Base-by-base conservation (phyloP, 2,329 filamentous ascomycete genomes). In the Hymenoscyphus scutula region DNA sequence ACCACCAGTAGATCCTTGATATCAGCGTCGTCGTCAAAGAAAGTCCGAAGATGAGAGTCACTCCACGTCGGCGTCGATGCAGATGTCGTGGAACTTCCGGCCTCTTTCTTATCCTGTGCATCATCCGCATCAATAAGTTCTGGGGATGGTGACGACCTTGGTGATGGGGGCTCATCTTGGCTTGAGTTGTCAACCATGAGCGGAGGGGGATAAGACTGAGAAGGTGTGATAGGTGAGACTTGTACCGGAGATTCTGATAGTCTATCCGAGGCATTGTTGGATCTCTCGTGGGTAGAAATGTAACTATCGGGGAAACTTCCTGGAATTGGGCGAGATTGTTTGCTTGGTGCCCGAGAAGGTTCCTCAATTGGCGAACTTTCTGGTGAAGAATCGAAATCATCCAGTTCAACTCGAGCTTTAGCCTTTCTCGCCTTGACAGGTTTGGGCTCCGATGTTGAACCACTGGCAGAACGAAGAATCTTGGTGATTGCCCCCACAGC, bases 1-100 rank as follows among this genome's bases (percentile, higher is more conserved):
- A 99, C 90, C 41, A 93, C 84, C 58, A 98, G 82, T 74, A 98
- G 84, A 74, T 99, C 94, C 58, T 91, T 86, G 68, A 99, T 92
- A 66, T 97, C 92, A 37, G 88, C 88, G 64, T 91, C 87, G 69
- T 95, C 92, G 68, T 98, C 94, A 71, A 98, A 89, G 77, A 97
- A 99, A 15, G 90, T 89, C 64, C 92, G 87, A 30, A 99, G 83
- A 70, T 87, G 91, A 61, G 87, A 82, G 75, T 98, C 94, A 65
- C 92, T 94, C 95, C 95, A 99, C 0, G 87, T 85, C 29, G 88
- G 82, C 23, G 83, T 82, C 17, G 81, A 80, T 17, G 83, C 80
- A 27, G 84, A 82, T 30, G 84, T 82, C 4, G 80, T 82, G 25
- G 84, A 83, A 38, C 83, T 82, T 19, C 80, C 71, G 78, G 78